Conservation (phyloP, 495 filamentous ascomycete genomes). For the Neurospora sp. region DNA sequence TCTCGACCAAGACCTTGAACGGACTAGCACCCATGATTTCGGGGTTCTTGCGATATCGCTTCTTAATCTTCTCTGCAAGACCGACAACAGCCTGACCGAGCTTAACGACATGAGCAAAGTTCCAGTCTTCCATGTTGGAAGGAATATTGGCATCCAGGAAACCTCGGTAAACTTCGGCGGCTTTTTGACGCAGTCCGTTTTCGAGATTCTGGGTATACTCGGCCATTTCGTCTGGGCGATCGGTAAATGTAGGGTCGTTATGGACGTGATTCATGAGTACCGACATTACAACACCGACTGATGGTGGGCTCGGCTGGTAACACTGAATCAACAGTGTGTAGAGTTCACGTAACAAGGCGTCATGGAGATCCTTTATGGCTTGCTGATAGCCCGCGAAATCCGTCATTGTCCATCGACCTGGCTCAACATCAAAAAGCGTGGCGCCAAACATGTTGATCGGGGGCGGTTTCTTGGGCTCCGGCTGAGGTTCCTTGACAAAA, state of each 20-base stretch:
- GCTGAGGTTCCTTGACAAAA: constrained; percentile 60
- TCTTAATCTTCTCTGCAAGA: constrained; percentile 75
- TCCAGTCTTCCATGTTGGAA: constrained; percentile 64
- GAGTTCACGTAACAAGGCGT: constrained; percentile 76
- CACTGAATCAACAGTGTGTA: constrained; percentile 79
- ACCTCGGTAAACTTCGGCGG: constrained; percentile 60
- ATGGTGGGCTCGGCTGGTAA: constrained; percentile 76
- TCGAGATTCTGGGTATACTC: constrained; percentile 60
- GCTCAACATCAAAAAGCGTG: constrained; percentile 33
- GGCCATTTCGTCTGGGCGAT: constrained; percentile 54
- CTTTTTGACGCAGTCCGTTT: constrained; percentile 61
- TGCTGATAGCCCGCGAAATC: constrained; percentile 70
- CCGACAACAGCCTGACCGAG: constrained; percentile 77
- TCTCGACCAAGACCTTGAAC: constrained; percentile 66
- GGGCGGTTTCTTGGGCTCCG: constrained; percentile 42
- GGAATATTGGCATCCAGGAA: constrained; percentile 66
- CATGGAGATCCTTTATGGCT: constrained; percentile 64
- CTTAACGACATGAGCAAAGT: constrained; percentile 76
- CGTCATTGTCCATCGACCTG: constrained; percentile 62
- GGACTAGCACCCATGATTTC: constrained; percentile 88
- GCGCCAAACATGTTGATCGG: constrained; percentile 30
- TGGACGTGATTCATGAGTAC: constrained; percentile 78
- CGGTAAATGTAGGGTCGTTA: constrained; percentile 63
- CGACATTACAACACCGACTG: constrained; percentile 68
- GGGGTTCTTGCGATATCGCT: constrained; percentile 80